Percentiles rank a stretch among this genome's conserved stretches.
Evolutionary conservation across 257 asterid species (phyloP).

Genomic region (Penstemon barbatus): DNA sequence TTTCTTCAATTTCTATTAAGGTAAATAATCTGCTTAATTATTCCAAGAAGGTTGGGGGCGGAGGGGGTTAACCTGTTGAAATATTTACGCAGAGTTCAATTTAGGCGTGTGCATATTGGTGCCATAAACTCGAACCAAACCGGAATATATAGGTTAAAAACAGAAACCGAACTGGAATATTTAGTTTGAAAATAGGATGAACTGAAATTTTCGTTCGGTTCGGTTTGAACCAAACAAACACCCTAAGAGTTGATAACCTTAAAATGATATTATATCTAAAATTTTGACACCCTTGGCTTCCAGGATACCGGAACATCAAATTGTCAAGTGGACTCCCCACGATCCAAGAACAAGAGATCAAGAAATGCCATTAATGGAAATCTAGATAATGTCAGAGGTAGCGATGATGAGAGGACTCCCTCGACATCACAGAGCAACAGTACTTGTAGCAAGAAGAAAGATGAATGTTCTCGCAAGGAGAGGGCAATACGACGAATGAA

Average conservation of each 20-base stretch:
- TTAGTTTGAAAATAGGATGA: no score
- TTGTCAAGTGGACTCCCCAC: background rate
- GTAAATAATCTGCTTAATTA: no score
- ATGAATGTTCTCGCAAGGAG: constrained; percentile 26
- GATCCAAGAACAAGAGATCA: constrained; percentile 22
- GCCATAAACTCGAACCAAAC: no score
- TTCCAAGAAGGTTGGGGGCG: no score
- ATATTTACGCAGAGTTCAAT: no score
- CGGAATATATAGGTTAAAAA: no score
- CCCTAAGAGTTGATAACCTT: background rate
- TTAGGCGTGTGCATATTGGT: no score
- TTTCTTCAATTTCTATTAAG: background rate
- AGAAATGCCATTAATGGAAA: constrained; percentile 18
- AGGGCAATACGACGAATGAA: constrained; percentile 53
- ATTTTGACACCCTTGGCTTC: constrained; percentile 22
- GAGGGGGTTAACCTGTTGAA: no score
- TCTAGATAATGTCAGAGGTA: constrained; percentile 12
- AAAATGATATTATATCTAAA: background rate
- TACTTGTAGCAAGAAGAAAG: constrained; percentile 13
- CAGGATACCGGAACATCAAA: constrained; percentile 39
- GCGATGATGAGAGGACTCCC: constrained; percentile 1
- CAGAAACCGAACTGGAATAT: no score
- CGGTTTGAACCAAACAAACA: no score
- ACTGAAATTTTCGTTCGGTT: no score
- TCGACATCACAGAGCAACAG: constrained; percentile 18